These are phyloP conservation scores for Arthrinium phaeospermum DNA, from an alignment of 2,329 filamentous ascomycete species.

Conservation along the genomic window DNA sequence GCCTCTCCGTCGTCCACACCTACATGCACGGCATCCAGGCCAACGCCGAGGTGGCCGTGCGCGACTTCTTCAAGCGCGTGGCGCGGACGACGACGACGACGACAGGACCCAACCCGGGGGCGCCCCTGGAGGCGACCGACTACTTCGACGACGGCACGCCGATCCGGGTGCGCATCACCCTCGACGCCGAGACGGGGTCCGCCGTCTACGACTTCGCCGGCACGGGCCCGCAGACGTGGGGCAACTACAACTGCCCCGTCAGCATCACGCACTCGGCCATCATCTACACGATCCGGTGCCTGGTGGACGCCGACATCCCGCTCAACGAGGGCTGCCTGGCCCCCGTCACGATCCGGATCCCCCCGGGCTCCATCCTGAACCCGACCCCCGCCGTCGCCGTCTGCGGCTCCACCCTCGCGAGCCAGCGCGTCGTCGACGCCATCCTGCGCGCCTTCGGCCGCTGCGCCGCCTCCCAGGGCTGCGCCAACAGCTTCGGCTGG, in stretches of 20 bases:
- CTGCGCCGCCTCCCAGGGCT: constrained; percentile 39
- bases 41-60: constrained; percentile 45
- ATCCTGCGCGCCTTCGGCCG: constrained; percentile 26
- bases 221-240: constrained; percentile 58
- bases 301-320: constrained; percentile 75
- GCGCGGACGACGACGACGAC: constrained; percentile 33
- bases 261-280: constrained; percentile 37
- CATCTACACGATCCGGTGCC: constrained; percentile 52
- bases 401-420: constrained; percentile 28
- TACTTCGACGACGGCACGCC: constrained; percentile 70
- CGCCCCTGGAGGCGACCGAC: constrained; percentile 66
- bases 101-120: no score
- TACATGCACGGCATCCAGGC: constrained; percentile 48
- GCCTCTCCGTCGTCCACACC: constrained; percentile 37
- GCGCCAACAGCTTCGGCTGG: constrained; percentile 64
- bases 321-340: constrained; percentile 74
- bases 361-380: constrained; percentile 38
- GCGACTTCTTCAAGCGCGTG: constrained; percentile 36
- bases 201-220: constrained; percentile 60
- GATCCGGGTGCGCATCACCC: constrained; percentile 42
- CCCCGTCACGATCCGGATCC: constrained; percentile 38
- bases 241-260: constrained; percentile 36
- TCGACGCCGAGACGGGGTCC: constrained; percentile 71
- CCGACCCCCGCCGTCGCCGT: constrained; percentile 30
- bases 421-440: constrained; percentile 24